Evolutionary conservation across 768 basidiomycete genomes (phyloP).

Genomic region (Rhizopogon vulgaris): DNA sequence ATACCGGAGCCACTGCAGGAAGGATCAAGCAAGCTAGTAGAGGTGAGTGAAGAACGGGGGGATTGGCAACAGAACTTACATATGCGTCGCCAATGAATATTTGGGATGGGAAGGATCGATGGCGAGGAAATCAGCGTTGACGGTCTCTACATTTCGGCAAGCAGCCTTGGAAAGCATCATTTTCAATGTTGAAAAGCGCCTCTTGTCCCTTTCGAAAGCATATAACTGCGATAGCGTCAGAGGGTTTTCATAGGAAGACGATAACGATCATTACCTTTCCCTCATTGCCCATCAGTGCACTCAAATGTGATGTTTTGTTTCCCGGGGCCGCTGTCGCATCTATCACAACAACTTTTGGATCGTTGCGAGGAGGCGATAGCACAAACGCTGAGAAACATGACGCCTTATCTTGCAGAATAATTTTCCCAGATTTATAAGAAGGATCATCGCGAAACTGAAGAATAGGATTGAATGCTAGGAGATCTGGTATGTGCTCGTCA

Average conservation of each 20-base stretch:
- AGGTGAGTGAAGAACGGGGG: neutral
- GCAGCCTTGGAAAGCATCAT: slow-evolving; percentile 81
- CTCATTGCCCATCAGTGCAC: slow-evolving; percentile 77
- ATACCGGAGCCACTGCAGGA: slow-evolving; percentile 96
- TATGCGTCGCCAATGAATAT: slow-evolving; percentile 72
- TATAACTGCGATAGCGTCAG: slow-evolving; percentile 42
- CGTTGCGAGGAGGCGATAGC: slow-evolving; percentile 61
- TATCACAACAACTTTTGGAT: slow-evolving; percentile 54
- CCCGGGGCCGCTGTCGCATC: slow-evolving; percentile 97
- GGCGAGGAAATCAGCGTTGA: slow-evolving; percentile 79
- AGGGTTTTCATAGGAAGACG: neutral
- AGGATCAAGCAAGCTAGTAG: slow-evolving; percentile 77
- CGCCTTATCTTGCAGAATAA: slow-evolving; percentile 97
- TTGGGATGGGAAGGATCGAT: slow-evolving; percentile 61
- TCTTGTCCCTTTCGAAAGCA: slow-evolving; percentile 86
- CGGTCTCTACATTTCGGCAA: slow-evolving; percentile 72
- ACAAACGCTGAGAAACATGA: slow-evolving; percentile 93
- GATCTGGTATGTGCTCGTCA: slow-evolving; percentile 78
- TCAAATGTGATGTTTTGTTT: slow-evolving; percentile 94
- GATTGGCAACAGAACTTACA: slow-evolving; percentile 44
- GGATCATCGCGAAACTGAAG: slow-evolving; percentile 63
- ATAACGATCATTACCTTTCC: slow-evolving; percentile 54
- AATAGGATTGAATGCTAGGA: slow-evolving; percentile 71
- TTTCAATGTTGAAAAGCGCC: slow-evolving; percentile 76
- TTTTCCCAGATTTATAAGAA: slow-evolving; percentile 68